Evolutionary conservation across 768 basidiomycete genomes (phyloP), one percentile per base, ranked within the genome.

Genomic region (Suillus brevipes): DNA sequence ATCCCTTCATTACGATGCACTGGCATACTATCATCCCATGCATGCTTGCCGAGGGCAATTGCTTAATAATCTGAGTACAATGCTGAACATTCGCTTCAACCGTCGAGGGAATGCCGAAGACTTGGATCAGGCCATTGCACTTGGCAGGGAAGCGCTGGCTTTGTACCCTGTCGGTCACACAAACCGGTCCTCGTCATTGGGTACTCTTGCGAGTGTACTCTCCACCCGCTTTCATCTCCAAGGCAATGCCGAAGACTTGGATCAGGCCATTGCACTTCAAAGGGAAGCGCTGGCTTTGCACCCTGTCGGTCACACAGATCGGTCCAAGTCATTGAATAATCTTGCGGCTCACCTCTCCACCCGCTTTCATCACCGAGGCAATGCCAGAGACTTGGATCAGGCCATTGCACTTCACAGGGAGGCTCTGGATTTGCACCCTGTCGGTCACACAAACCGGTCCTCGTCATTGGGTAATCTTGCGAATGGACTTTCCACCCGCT

Each of bases 1-100:
- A 23, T 25, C 38, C 9, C 23, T 25, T 14, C 40, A 25, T 47
- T 31, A 23, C 7, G 13, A 25, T 18, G 60, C 60, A 25, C 23
- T 50, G 25, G 7, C 3, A 50, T 50, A 50, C 49, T 50, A 50
- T 13, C 13, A 23, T 1, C 1, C 23, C 1, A 7, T 14, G 23
- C 23, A 50, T 50, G 6, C 2, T 25, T 14, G 3, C 14, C 49
- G 49, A 50, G 25, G 49, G 13, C 13, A 16, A 50, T 50, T 50
- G 14, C 14, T 25, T 3, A 0, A 6, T 7, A 25, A 25, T 25
- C 49, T 50, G 6, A 3, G 49, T 8, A 0, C 1, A 14, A 3
- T 50, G 23, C 13, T 50, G 25, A 0, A 0, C 0, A 50, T 14
- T 25, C 49, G 25, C 25, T 49, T 23, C 2, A 0, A 23, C 0